Base-by-base conservation (phyloP, 495 filamentous ascomycete genomes). In the Lindgomyces ingoldianus region DNA sequence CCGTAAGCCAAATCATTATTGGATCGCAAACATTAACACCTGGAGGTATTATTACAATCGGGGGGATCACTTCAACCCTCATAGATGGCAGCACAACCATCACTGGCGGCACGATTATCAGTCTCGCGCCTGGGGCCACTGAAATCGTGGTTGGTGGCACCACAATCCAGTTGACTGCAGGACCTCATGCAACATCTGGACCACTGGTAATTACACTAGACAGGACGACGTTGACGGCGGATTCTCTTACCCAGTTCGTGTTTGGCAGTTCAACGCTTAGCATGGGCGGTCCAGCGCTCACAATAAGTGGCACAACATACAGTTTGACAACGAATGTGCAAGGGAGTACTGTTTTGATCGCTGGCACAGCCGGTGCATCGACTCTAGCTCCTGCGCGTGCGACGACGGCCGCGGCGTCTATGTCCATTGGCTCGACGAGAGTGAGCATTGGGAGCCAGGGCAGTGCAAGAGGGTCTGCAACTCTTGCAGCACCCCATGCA, bases 21-120 rank as follows among this genome's bases (percentile, higher is more conserved):
- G 52, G 44, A 36, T 25, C 41, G 44, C 53, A 60, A 49, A 73
- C 67, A 3, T 51, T 74, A 1, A 60, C 61, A 10, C 69, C 73
- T 39, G 72, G 73, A 21, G 62, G 60, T 25, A 45, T 45, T 8
- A 69, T 65, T 19, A 55, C 54, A 8, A 49, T 75, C 11, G 47
- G 29, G 22, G 73, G 74, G 24, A 65, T 70, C 8, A 72, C 67
- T 1, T 24, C 46, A 44, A 72, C 70, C 4, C 52, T 73, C 0
- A 57, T 60, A 11, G 60, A 72, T 41, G 72, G 72, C 25, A 60
- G 56, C 21, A 33, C 46, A 10, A 66, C 61, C 11, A 54, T 59
- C 1, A 45, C 74, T 10, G 56, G 29, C 24, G 73, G 73, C 26
- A 65, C 72, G 12, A 72, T 64, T 8, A 71, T 76, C 53, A 64